A percentile compares a stretch with the other conserved stretches of the same genome.
Conservation (phyloP, 495 filamentous ascomycete genomes). For the Lepraria neglecta region DNA sequence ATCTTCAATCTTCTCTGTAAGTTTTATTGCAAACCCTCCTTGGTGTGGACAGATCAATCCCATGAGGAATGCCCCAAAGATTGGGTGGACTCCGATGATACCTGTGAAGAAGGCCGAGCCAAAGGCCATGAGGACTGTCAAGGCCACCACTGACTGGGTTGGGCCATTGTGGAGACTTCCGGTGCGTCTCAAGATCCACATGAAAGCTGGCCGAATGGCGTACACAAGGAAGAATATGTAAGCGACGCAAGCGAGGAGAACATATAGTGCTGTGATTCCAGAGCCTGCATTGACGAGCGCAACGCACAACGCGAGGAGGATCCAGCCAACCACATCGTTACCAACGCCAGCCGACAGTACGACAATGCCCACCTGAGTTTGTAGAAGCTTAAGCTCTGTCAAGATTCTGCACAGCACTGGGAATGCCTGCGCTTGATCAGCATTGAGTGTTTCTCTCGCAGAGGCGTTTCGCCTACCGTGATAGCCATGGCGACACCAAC, state of each 20-base stretch:
- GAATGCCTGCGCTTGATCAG: constrained; percentile 55
- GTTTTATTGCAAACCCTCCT: constrained; percentile 86
- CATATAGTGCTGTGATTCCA: constrained; percentile 81
- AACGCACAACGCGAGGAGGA: constrained; percentile 88
- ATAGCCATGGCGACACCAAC: constrained; percentile 93
- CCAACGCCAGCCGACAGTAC: constrained; percentile 90
- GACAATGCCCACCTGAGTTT: constrained; percentile 80
- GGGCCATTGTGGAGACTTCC: constrained; percentile 86
- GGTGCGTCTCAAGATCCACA: constrained; percentile 64
- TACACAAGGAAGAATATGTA: constrained; percentile 75
- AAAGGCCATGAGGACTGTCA: constrained; percentile 75
- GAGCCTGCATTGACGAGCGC: constrained; percentile 83
- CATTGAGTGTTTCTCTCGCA: neutral
- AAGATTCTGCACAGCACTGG: constrained; percentile 92
- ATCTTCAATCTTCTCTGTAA: constrained; percentile 96
- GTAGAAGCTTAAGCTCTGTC: constrained; percentile 82
- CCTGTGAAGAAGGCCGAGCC: constrained; percentile 92
- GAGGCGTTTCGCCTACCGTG: constrained; percentile 45
- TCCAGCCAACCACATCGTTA: constrained; percentile 94
- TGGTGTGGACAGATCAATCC: constrained; percentile 93
- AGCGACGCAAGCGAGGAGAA: constrained; percentile 67
- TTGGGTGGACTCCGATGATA: constrained; percentile 85
- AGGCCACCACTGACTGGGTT: constrained; percentile 73
- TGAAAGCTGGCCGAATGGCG: constrained; percentile 68
- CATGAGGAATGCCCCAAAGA: constrained; percentile 83